A percentile compares a stretch with the other conserved stretches of the same genome.
Evolutionary conservation across 2,329 filamentous ascomycete species (phyloP).

Genomic region (Aspergillus thermomutatus): DNA sequence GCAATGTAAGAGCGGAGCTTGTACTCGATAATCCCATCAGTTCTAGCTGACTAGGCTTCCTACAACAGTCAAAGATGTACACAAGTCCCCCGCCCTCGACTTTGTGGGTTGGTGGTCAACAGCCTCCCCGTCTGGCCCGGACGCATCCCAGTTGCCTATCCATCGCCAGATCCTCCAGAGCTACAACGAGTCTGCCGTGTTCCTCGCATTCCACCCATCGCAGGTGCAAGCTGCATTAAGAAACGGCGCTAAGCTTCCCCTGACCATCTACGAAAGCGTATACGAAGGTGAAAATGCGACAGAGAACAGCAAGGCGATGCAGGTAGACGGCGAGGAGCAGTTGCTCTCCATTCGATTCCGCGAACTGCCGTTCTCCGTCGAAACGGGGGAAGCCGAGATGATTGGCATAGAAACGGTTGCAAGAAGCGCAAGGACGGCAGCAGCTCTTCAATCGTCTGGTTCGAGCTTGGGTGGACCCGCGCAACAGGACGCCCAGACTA

Average conservation of each 20-base stretch:
- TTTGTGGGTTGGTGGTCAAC: conserved; percentile 92
- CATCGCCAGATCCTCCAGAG: conserved; percentile 71
- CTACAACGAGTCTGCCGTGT: conserved; percentile 80
- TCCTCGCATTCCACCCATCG: conserved; percentile 81
- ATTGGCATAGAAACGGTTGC: conserved; percentile 94
- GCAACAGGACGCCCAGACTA: conserved; percentile 12
- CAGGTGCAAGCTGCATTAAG: conserved; percentile 49
- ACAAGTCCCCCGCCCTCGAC: conserved; percentile 77
- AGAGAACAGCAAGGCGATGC: conserved; percentile 61
- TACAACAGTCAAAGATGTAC: conserved; percentile 75
- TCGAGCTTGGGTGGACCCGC: conserved; percentile 11
- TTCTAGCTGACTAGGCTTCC: conserved; percentile 7
- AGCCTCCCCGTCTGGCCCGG: conserved; percentile 68
- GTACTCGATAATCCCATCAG: neutral
- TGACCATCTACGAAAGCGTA: conserved; percentile 86
- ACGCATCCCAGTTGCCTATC: conserved; percentile 64
- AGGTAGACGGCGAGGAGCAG: conserved; percentile 65
- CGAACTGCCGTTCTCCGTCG: conserved; percentile 80
- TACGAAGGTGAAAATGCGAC: conserved; percentile 65
- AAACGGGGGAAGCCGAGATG: conserved; percentile 96
- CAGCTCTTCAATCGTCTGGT: conserved; percentile 48
- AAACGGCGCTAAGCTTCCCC: conserved; percentile 75
- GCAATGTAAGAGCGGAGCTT: conserved; percentile 62
- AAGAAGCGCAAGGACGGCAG: conserved; percentile 76
- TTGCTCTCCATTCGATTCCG: conserved; percentile 69